Base-by-base conservation (phyloP, 2,329 filamentous ascomycete genomes). In the Plenodomus tracheiphilus region DNA sequence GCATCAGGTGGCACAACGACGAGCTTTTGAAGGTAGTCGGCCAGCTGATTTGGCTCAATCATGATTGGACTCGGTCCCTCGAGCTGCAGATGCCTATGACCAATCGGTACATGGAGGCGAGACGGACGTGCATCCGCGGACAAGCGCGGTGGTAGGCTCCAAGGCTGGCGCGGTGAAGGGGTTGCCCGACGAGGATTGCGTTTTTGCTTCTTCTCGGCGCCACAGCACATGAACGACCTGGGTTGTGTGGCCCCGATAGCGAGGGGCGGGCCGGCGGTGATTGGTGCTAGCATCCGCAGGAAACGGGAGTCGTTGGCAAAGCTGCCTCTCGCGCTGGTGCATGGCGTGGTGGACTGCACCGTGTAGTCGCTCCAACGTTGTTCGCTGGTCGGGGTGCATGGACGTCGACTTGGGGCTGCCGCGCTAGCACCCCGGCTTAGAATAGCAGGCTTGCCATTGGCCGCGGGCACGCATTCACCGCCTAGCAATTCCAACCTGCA, bases 391-490 rank as follows among this genome's bases (percentile, higher is more conserved):
- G 49, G 28, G 43, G 40, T 45, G 51, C 41, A 47, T 48, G 41
- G 49, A n/a, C n/a, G n/a, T n/a, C n/a, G n/a, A 43, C 49, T 51
- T 41, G 35, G 49, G 43, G 39, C 40, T 28, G 30, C 32, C 15
- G 44, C 53, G 58, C 58, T 56, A 62, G 49, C 44, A 35, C 39
- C 41, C 36, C 36, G 35, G 61, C 58, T 64, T 62, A 64, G 46
- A 61, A 62, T 64, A 52, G 47, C 51, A 48, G 32, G 19, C 25
- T 13, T 25, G 17, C 48, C 46, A 64, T 64, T 64, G 61, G 61
- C 59, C 47, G 35, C 43, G 20, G 9, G n/a, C 36, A 32, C 40
- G 43, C 51, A 48, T 59, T 59, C 56, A 59, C 56, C 56, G 56
- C 56, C 49, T 53, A 42, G 43, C 44, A 49, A 50, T 49, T 37